Evolutionary conservation across 2,329 filamentous ascomycete genomes (phyloP).

Genomic region (Penicillium sp.): DNA sequence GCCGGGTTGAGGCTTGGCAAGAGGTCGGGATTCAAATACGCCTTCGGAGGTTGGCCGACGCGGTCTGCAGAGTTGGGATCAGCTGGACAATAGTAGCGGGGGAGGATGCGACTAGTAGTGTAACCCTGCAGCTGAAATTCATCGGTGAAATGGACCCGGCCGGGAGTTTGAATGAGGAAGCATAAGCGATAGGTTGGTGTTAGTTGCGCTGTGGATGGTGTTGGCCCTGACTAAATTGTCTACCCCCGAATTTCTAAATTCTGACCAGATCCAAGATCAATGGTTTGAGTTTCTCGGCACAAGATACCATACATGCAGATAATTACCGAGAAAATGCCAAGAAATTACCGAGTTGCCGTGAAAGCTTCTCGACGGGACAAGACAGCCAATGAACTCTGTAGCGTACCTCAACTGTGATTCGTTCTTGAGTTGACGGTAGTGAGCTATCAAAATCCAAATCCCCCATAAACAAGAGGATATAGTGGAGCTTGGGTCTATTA

Average conservation of each 20-base stretch:
- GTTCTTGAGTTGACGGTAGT: neutral
- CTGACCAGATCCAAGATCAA: neutral
- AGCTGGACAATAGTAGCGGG: neutral
- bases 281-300: neutral
- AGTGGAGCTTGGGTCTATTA: neutral
- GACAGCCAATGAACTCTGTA: neutral
- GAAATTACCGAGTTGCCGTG: neutral
- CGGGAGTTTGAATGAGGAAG: neutral
- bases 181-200: neutral
- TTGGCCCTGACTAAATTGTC: neutral
- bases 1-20: constrained; percentile 15
- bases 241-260: neutral
- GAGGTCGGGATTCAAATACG: constrained; percentile 4
- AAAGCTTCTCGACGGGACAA: neutral
- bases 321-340: neutral
- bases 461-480: neutral
- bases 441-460: neutral
- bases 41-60: constrained; percentile 16
- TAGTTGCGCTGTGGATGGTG: neutral
- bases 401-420: neutral
- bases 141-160: neutral
- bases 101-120: neutral
- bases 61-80: neutral
- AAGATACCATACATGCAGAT: neutral
- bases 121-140: neutral